Conservation (phyloP, 75 land plant genomes). For the Pinus taeda region DNA sequence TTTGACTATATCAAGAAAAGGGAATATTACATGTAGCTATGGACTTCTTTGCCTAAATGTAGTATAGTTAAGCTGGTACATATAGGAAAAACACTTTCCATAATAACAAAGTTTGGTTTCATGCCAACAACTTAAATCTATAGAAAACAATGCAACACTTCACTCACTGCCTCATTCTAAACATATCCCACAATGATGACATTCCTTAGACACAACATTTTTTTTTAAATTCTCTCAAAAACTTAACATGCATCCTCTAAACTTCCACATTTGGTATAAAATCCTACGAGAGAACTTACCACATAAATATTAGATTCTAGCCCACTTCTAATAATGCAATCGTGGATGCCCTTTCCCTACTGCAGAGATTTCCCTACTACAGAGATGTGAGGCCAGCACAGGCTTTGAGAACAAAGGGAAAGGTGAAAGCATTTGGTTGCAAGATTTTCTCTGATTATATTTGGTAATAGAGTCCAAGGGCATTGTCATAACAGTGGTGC, state of each 20-base stretch:
- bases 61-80: no score
- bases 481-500: no score
- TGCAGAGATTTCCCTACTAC: no score
- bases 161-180: no score
- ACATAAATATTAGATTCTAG: conserved; percentile 25
- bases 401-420: conserved; percentile 27
- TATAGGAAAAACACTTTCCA: conserved; percentile 7
- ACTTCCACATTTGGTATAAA: conserved; percentile 33
- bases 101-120: conserved; percentile 21
- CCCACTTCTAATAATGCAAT: conserved; percentile 13
- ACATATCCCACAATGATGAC: no score
- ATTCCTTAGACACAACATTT: conserved; percentile 36
- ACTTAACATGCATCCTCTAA: conserved; percentile 13
- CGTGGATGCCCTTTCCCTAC: conserved; percentile 26
- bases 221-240: conserved; percentile 25
- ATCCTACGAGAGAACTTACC: conserved; percentile 25
- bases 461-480: conserved; percentile 14
- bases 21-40: no score
- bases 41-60: no score
- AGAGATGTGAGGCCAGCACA: conserved; percentile 12
- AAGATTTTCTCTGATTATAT: conserved; percentile 10
- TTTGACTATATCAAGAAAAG: no score
- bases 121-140: conserved; percentile 14
- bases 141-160: conserved; percentile 10
- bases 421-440: conserved; percentile 22